Conservation (phyloP, 306 rosid genomes). For the Pterocarpus macrocarpus region DNA sequence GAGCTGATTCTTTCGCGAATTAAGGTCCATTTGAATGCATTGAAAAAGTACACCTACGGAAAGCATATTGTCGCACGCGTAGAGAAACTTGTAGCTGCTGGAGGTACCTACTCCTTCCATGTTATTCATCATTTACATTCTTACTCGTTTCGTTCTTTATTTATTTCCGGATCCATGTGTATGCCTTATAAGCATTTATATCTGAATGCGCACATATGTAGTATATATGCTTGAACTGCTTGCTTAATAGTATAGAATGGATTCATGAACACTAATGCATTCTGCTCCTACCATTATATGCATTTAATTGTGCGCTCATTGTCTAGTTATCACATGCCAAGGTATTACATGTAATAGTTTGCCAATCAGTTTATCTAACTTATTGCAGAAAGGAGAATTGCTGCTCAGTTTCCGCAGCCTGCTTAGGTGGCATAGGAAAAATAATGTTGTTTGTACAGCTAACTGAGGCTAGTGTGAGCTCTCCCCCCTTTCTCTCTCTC, state of each 20-base stretch:
- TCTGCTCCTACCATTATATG: too few species aligned
- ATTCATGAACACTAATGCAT: too few species aligned
- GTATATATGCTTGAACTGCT: neutral
- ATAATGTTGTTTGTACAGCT: slow-evolving; percentile 83
- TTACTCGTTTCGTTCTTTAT: too few species aligned
- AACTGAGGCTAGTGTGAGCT: slow-evolving; percentile 87
- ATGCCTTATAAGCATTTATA: too few species aligned
- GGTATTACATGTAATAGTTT: neutral
- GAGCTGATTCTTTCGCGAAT: slow-evolving; percentile 93
- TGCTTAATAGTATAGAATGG: too few species aligned
- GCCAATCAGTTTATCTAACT: slow-evolving; percentile 9
- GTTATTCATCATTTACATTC: neutral
- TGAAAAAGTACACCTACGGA: slow-evolving; percentile 95
- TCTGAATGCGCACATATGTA: neutral
- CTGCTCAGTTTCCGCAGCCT: slow-evolving; percentile 86
- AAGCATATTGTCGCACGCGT: slow-evolving; percentile 96
- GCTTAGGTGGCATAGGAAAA: slow-evolving; percentile 70
- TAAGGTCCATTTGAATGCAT: slow-evolving; percentile 92
- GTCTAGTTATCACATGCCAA: slow-evolving; percentile 13
- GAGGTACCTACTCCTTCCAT: slow-evolving; percentile 59
- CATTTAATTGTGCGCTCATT: neutral
- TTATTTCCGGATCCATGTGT: too few species aligned
- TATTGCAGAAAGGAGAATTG: slow-evolving; percentile 92
- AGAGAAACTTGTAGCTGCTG: slow-evolving; percentile 98
- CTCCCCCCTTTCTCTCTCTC: slow-evolving; percentile 40